Percentiles rank a stretch among this genome's conserved stretches.
These are phyloP conservation scores for Apostasia shenzhenica DNA, from an alignment of 106 monocot species.

Conservation along the genomic window DNA sequence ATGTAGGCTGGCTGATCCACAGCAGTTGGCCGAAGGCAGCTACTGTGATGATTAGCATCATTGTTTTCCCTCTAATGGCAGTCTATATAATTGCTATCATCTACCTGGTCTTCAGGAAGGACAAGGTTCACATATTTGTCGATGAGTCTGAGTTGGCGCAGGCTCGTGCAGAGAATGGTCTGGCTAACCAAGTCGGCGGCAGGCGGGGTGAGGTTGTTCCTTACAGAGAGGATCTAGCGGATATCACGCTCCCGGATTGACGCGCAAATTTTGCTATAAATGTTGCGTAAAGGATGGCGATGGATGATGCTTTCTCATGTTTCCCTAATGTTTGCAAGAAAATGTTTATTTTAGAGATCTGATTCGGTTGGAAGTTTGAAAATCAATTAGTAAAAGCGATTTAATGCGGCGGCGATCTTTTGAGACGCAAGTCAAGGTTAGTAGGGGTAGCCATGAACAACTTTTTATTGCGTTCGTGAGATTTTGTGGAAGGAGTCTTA, in stretches of 20 bases:
- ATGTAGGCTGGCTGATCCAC: constrained; percentile 58
- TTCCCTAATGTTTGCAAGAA: no score
- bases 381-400: no score
- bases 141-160: constrained; percentile 3
- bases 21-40: constrained; percentile 49
- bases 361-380: no score
- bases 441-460: no score
- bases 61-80: constrained; percentile 79
- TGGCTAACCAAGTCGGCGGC: neutral
- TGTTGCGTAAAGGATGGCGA: no score
- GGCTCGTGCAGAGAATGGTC: constrained; percentile 38
- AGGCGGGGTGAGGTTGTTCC: constrained; percentile 16
- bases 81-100: constrained; percentile 37
- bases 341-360: no score
- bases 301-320: no score
- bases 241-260: constrained; percentile 46
- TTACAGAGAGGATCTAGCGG: constrained; percentile 47
- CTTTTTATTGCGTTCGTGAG: no score
- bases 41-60: constrained; percentile 38
- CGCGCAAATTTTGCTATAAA: no score
- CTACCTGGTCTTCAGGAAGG: constrained; percentile 67
- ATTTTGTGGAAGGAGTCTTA: no score
- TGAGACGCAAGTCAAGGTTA: no score
- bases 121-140: constrained; percentile 30
- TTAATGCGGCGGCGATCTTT: no score